A percentile compares a stretch with the other conserved stretches of the same genome.
Conservation (phyloP, 305 asterid genomes). For the Fraxinus latifolia region DNA sequence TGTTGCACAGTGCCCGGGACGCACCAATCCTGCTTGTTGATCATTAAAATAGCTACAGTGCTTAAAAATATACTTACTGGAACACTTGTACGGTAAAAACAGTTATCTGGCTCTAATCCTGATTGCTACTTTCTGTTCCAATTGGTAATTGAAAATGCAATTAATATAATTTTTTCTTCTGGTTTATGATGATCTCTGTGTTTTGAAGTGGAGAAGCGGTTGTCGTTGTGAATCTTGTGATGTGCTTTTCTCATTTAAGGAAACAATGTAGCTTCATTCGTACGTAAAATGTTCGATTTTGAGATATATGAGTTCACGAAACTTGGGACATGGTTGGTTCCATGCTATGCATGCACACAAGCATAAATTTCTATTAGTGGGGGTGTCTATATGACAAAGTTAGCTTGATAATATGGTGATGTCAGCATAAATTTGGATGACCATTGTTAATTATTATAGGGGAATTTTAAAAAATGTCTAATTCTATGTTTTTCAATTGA, state of each 20-base stretch:
- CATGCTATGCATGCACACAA: background rate
- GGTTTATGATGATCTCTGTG: background rate
- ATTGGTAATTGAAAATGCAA: background rate
- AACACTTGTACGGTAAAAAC: background rate
- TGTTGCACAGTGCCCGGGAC: slow-evolving; percentile 15
- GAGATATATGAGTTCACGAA: background rate
- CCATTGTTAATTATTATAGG: too few relatives aligned
- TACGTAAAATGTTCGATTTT: background rate
- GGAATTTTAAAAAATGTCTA: too few relatives aligned
- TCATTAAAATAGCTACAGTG: background rate
- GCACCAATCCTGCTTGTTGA: slow-evolving; percentile 1
- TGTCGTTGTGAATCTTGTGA: background rate
- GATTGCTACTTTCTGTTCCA: background rate
- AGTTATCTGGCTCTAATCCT: background rate
- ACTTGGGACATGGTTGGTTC: background rate
- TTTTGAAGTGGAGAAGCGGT: background rate
- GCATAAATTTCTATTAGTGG: background rate
- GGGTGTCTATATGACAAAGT: background rate
- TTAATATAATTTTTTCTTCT: background rate
- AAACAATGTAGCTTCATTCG: background rate
- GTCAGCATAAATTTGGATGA: background rate
- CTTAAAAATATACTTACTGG: background rate
- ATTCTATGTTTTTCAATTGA: too few relatives aligned
- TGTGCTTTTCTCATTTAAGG: background rate
- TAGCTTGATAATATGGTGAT: background rate